Evolutionary conservation across 2,329 filamentous ascomycete species (phyloP).

Genomic region (Endothia cerciana): DNA sequence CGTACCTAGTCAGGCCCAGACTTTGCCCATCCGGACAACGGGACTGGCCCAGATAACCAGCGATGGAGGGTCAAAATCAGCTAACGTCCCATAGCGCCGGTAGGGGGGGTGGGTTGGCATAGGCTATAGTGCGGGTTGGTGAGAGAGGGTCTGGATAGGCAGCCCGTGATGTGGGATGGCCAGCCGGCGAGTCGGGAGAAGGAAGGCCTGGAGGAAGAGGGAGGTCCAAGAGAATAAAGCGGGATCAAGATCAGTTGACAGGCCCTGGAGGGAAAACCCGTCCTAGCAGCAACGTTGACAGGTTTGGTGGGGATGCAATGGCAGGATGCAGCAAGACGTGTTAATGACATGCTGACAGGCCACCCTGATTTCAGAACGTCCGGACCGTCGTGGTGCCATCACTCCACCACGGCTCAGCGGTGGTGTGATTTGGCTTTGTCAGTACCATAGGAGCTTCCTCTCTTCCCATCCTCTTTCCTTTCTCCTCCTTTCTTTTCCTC

Average conservation of each 20-base stretch:
- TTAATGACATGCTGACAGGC: constrained; percentile 23
- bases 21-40: constrained; percentile 11
- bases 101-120: not conserved
- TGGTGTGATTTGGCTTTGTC: constrained; percentile 14
- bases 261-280: not conserved
- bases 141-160: not conserved
- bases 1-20: not conserved
- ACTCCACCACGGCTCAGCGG: constrained; percentile 21
- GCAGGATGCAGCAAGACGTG: constrained; percentile 4
- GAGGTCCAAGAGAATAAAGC: not conserved
- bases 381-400: constrained; percentile 12
- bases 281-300: constrained; percentile 18
- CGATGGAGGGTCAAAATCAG: constrained; percentile 1
- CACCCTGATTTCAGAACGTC: not conserved
- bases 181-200: not conserved
- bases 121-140: not conserved
- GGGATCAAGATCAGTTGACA: constrained; percentile 2
- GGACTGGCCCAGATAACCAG: constrained; percentile 13
- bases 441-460: not conserved
- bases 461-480: not conserved
- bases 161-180: not conserved
- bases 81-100: constrained; percentile 2
- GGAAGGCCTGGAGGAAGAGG: not conserved
- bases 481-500: not conserved
- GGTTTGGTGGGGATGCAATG: constrained; percentile 10